Base-by-base conservation (phyloP, 345 rosid genomes). In the Stellera chamaejasme region DNA sequence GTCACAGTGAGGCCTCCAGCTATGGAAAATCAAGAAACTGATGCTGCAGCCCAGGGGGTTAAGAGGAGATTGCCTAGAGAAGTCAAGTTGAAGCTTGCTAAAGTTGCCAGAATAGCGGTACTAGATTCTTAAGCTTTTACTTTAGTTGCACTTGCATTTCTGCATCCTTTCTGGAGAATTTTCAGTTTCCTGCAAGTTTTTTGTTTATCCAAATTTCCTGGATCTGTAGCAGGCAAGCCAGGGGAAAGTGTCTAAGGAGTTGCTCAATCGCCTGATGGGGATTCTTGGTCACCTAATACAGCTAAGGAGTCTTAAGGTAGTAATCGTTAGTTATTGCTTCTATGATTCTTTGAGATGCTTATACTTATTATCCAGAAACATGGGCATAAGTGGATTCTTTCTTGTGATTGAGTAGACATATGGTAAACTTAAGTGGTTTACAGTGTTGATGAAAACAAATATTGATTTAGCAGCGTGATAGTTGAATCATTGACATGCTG, bases 251-350 rank as follows among this genome's bases (percentile, higher is more conserved):
- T 73, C 98, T 19, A 79, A 69, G 69, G 98, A 92, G 72, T 76
- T 92, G 55, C 57, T 88, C 57, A 84, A 64, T 70, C 97, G 89
- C 70, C 89, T 92, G 45, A 84, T 84, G 90, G 71, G 89, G 62
- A 86, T 82, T 67, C 88, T 92, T 12, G 97, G 98, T 67, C 95
- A 92, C 72, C 55, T 86, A 67, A 85, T 92, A 66, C 97, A 88
- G 67, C 87, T 84, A 15, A 79, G 97, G 73, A 86, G 97, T 28
- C 87, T 92, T n/a, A 88, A 92, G 98, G 98, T 92, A 79, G 10
- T 32, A 32, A 32, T 32, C 9, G 39, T 32, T 32, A 32, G 39
- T 55, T 52, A 32, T 27, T 12, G 43, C 47, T 4, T 13, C 42
- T 25, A 14, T 60, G 15, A 45, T 32, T 32, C 39, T 32, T 8